Evolutionary conservation across 805 yeast species (phyloP), one percentile per base, ranked within the genome.

Genomic region (Monosporozyma solicola): DNA sequence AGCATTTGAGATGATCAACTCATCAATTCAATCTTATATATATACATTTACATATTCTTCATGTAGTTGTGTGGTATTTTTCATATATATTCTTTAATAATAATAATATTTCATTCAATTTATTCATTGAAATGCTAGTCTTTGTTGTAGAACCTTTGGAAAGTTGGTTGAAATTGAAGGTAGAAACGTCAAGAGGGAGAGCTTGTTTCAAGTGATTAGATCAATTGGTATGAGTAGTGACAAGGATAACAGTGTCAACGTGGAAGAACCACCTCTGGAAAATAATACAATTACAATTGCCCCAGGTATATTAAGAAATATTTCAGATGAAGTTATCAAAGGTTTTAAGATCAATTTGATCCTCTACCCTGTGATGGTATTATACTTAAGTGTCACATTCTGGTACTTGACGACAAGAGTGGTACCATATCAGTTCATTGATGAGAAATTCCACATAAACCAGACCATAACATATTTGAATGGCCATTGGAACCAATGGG

Each of bases 361-460:
- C 0, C 57, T 60, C 1, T 68, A 69, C 56, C 72, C 73, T 1
- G 8, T 65, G 0, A 50, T 69, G 22, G 22, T 64, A 2, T 25
- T 71, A 10, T 57, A 59, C 29, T 70, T 66, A 35, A 35, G 57
- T 3, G 25, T 57, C 5, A 57, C 70, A 16, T 70, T 72, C 13
- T 61, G 58, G 49, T 56, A 55, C 22, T 53, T 70, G 2, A 63
- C 71, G 3, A 63, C 63, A 1, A 57, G 53, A 29, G 62, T 62
- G 10, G 64, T 68, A 1, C 67, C 72, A 5, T 66, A 64, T 24
- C 61, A 59, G 20, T 73, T 72, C 56, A 74, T 74, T 10, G 73
- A 94, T 71, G 99, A 94, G 67, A 74, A 79, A 11, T 92, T 92
- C 69, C 99, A 94, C 65, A 74, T 87, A 24, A 80, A 82, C 7